Conservation (phyloP, 2,329 filamentous ascomycete species). For the Sporothrix dimorphospora region DNA sequence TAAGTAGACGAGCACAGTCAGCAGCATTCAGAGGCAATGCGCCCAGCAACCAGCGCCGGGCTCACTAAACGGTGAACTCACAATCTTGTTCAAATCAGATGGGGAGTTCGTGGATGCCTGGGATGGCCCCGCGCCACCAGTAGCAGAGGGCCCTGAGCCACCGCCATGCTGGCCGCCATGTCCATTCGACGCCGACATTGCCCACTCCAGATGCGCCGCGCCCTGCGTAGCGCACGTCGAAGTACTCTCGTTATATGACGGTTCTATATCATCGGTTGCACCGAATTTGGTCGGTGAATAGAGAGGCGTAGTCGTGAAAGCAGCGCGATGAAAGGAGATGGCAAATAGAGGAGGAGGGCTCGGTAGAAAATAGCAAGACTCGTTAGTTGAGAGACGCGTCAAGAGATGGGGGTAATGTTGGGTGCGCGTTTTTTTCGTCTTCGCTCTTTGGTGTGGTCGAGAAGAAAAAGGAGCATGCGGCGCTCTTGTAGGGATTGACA, state of each 20-base stretch:
- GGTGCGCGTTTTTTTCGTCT: not conserved
- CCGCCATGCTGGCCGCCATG: conserved; percentile 33
- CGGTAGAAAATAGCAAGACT: not conserved
- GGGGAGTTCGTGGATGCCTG: conserved; percentile 51
- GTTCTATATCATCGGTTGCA: not conserved
- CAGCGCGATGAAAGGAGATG: not conserved
- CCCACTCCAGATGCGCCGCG: not conserved
- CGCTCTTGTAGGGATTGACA: not conserved
- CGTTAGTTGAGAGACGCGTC: not conserved
- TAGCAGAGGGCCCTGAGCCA: conserved; percentile 31
- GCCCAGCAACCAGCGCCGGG: no score
- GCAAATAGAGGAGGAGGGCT: not conserved
- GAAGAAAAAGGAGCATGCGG: not conserved
- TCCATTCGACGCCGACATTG: conserved; percentile 32
- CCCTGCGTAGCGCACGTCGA: not conserved
- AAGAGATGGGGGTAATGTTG: not conserved
- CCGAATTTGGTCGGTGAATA: not conserved
- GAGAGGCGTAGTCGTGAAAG: not conserved
- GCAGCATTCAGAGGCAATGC: not conserved
- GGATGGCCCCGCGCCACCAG: conserved; percentile 29
- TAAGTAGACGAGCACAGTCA: conserved; percentile 37
- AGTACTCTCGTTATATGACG: not conserved
- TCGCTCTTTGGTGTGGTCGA: not conserved
- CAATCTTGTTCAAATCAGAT: conserved; percentile 92
- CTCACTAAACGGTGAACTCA: conserved; percentile 55